Conservation (phyloP, 345 rosid genomes). For the Pistacia integerrima region DNA sequence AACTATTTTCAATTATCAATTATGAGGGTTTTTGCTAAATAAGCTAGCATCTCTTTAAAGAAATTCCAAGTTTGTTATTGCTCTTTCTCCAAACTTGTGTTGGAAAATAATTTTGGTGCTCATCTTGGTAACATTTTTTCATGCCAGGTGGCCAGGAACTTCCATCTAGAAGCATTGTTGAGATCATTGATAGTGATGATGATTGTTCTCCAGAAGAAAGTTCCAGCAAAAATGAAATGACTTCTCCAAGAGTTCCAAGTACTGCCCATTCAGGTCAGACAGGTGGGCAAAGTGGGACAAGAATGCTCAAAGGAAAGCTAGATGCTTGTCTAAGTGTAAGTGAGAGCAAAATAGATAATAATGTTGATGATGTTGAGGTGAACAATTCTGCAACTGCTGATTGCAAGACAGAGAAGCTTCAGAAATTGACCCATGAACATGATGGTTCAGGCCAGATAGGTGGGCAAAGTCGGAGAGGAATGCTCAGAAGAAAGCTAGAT, state of each 20-base stretch:
- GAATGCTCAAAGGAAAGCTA: slow-evolving; percentile 38
- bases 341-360: slow-evolving; percentile 9
- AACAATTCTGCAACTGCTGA: slow-evolving; percentile 1
- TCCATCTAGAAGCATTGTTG: slow-evolving; percentile 20
- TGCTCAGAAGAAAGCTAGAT: slow-evolving; percentile 36
- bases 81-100: neutral
- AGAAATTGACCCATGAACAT: slow-evolving; percentile 14
- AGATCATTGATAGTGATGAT: slow-evolving; percentile 41
- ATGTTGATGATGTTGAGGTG: neutral
- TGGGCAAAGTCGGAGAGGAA: slow-evolving; percentile 1
- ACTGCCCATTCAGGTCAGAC: slow-evolving; percentile 5
- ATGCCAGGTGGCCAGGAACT: slow-evolving; percentile 21
- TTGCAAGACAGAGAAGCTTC: slow-evolving; percentile 15
- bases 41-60: no score
- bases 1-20: neutral
- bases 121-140: neutral
- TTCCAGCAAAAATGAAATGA: slow-evolving; percentile 1
- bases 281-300: neutral
- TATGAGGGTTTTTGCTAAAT: neutral
- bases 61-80: neutral
- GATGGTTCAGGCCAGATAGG: neutral
- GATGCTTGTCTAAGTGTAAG: neutral
- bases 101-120: neutral
- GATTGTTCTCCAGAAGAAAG: slow-evolving; percentile 14
- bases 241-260: neutral